A percentile compares a stretch with the other conserved stretches of the same genome.
Evolutionary conservation across 495 filamentous ascomycete genomes (phyloP).

Genomic region (Daldinia bambusicola): DNA sequence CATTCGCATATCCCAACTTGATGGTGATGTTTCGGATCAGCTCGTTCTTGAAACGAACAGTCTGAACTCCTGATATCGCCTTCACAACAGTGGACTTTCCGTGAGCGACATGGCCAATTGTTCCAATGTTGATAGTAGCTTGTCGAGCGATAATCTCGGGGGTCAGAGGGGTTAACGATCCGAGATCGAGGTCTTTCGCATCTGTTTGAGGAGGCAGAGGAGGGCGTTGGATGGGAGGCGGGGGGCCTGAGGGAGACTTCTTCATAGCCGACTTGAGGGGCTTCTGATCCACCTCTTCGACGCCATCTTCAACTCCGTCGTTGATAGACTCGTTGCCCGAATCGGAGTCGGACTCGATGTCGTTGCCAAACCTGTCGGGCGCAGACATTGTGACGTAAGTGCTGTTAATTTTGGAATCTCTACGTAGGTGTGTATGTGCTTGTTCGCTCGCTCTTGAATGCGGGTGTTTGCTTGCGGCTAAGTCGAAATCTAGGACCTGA

Average conservation of each 20-base stretch:
- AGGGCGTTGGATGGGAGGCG: constrained; percentile 58
- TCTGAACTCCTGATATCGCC: constrained; percentile 98
- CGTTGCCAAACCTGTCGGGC: constrained; percentile 46
- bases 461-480: neutral
- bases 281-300: constrained; percentile 55
- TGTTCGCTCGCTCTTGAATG: neutral
- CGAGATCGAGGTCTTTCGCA: constrained; percentile 82
- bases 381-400: constrained; percentile 34
- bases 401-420: neutral
- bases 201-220: constrained; percentile 88
- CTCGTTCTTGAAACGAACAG: constrained; percentile 99
- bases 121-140: constrained; percentile 99
- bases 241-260: constrained; percentile 54
- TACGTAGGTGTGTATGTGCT: neutral
- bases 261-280: constrained; percentile 60
- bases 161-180: constrained; percentile 80
- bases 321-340: constrained; percentile 56
- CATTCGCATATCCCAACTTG: constrained; percentile 99
- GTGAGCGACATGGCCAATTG: constrained; percentile 98
- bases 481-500: constrained; percentile 2
- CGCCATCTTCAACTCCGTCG: constrained; percentile 50
- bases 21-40: constrained; percentile 99
- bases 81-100: constrained; percentile 98
- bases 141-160: constrained; percentile 97
- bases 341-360: constrained; percentile 42